Base-by-base conservation (phyloP, 1,139 yeast genomes). In the Yamadazyma atmosphaerica region DNA sequence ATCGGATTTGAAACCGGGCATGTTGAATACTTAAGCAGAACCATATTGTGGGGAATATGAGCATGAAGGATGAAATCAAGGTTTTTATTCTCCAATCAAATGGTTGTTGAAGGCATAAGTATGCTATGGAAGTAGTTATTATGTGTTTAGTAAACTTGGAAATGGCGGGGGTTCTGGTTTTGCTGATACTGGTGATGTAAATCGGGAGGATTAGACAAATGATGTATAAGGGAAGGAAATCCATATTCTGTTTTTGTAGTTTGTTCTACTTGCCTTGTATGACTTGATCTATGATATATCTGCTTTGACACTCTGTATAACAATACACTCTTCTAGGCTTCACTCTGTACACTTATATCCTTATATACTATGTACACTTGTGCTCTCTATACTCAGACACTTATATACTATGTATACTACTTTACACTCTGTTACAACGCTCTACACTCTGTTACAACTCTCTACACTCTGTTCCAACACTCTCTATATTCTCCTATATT, bases 21-120 rank as follows among this genome's bases (percentile, higher is more conserved):
- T 36, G 16, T 21, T 14, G 34, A 3, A 44, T 35, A 31, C 37
- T 24, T 12, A 44, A 36, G 27, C 46, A 43, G 13, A 36, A 41
- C 46, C 46, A 42, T 4, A 34, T 4, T 6, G 42, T 44, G 18
- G 46, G 42, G 3, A 43, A 4, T 3, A 43, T 3, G 13, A 41
- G 41, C n/a, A 40, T 15, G 11, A 34, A 12, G 4, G 31, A 3
- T 11, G 27, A 22, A 7, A 35, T 23, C 10, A 35, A 6, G 1
- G 25, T 2, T 13, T 34, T 32, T 2, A 24, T 15, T 1, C 3
- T 13, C 9, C 28, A 14, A n/a, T 11, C 3, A 11, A n/a, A 7
- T 15, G 26, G 12, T 25, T 38, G 29, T 12, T 34, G 37, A 7
- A 38, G 14, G 26, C 29, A 22, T 8, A 34, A n/a, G 11, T 25